Percentiles rank a stretch among this genome's conserved stretches.
phyloP scores from a whole-genome alignment of 345 rosid species.

The sweet orange (Citrus sinensis) region DVS_A1.0 CM039167.1:9856001-9856500 shows the following conservation, averaged over 20 bases:
- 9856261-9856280: conserved; percentile 43
- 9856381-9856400: conserved; percentile 89
- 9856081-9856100: conserved; percentile 80
- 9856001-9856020: conserved; percentile 70
- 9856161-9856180: conserved; percentile 81
- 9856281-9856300: conserved; percentile 67
- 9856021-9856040: conserved; percentile 89
- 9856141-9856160: conserved; percentile 94
- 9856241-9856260: conserved; percentile 77
- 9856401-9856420: conserved; percentile 90
- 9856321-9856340: conserved; percentile 91
- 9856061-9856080: conserved; percentile 78
- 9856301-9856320: conserved; percentile 85
- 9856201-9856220: conserved; percentile 79
- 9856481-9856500: conserved; percentile 73
- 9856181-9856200: conserved; percentile 84
- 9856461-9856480: conserved; percentile 94
- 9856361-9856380: conserved; percentile 62
- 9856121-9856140: conserved; percentile 69
- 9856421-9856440: conserved; percentile 85
- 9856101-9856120: conserved; percentile 85
- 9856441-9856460: conserved; percentile 94
- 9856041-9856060: conserved; percentile 75
- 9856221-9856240: conserved; percentile 63
- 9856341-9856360: conserved; percentile 85